Evolutionary conservation across 305 asterid species (phyloP), one percentile per base, ranked within the genome.

Genomic region (Fraxinus dipetala): DNA sequence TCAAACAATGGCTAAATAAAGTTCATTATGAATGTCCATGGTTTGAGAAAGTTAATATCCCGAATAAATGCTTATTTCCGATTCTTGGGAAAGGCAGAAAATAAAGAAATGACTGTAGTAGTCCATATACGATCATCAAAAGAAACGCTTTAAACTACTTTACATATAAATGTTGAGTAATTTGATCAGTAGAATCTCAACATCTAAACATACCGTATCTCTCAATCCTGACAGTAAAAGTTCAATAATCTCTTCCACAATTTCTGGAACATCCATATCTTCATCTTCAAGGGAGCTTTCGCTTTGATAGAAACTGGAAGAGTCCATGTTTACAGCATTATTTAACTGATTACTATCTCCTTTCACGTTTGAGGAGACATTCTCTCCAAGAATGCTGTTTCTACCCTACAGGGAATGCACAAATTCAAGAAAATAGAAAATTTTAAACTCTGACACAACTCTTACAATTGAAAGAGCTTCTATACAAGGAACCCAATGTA

Each of bases 231-330:
- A 91, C 79, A 91, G 88, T 85, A 96, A 67, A 84, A 91, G 86
- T 84, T 93, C 98, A 48, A 94, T 92, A 69, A 93, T 88, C 84
- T 96, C 98, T 92, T 94, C 99, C 74, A 94, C 84, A 36, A 88
- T 86, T 78, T 96, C 99, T 80, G 98, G 99, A 83, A 96, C 93
- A 87, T 92, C 99, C 92, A 93, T 90, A 73, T 90, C 96, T 83
- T 93, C 99, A 90, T 94, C 98, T 84, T 89, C 88, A 38, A 76
- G 82, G 86, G 75, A 88, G 89, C 87, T 87, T 78, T 82, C 86
- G 80, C 85, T 92, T 84, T 88, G 86, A 86, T 84, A 73, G 72
- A 51, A 83, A 78, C 78, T 48, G 77, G 80, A 85, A 85, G 85
- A 81, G 83, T 73, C 88, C 82, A 45, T 78, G 79, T 84, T 89